phyloP scores from a whole-genome alignment of 2,329 filamentous ascomycete species.

The Fonsecaea nubica region DNA sequence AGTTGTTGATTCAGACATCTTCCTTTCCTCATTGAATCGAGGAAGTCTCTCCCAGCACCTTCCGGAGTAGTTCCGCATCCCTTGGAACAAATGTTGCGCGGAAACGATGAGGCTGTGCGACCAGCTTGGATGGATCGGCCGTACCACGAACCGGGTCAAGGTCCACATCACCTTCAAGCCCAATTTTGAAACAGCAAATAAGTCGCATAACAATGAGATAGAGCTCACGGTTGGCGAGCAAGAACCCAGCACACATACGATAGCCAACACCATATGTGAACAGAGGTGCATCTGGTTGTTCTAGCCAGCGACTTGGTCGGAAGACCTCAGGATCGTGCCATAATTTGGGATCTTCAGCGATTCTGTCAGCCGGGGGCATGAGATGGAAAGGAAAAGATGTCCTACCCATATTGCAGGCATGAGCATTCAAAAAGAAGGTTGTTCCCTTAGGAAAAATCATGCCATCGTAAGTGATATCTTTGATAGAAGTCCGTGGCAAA shows the following conservation, averaged over 20 bases:
- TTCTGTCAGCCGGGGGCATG: neutral
- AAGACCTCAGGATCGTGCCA: constrained; percentile 66
- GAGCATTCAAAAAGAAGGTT: constrained; percentile 69
- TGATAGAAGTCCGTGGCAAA: constrained; percentile 66
- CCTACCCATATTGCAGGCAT: constrained; percentile 69
- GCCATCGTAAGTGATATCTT: constrained; percentile 65
- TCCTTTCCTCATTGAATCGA: neutral
- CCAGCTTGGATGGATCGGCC: neutral
- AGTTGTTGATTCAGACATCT: neutral
- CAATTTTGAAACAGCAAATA: constrained; percentile 66
- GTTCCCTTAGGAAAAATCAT: constrained; percentile 66
- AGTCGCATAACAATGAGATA: constrained; percentile 69
- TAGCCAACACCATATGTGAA: constrained; percentile 72
- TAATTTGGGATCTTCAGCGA: constrained; percentile 52
- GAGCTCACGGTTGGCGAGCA: constrained; percentile 69
- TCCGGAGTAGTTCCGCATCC: neutral
- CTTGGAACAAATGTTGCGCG: neutral
- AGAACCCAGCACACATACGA: constrained; percentile 69
- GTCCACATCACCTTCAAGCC: neutral
- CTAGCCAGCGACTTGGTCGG: constrained; percentile 67
- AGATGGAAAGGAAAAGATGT: neutral
- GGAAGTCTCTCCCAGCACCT: neutral
- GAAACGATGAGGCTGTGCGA: constrained; percentile 1
- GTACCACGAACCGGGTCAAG: neutral
- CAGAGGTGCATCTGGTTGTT: constrained; percentile 67